These are phyloP conservation scores for Globisporangium rhizosaccharum DNA, from an alignment of 352 stramenopile species.

Conservation along the genomic window DNA sequence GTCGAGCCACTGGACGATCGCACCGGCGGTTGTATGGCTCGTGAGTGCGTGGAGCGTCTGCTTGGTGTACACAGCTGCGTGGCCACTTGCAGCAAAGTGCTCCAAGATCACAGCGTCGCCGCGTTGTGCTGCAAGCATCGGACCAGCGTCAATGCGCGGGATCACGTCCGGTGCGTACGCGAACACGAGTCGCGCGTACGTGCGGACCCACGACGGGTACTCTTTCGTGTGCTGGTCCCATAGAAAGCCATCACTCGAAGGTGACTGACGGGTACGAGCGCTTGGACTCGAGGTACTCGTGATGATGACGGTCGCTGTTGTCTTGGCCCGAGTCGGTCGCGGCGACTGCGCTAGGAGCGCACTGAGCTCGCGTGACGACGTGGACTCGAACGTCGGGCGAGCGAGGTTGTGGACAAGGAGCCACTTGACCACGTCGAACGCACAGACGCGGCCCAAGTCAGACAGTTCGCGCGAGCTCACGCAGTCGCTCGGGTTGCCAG, in stretches of 20 bases:
- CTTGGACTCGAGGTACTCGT: background rate
- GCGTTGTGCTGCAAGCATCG: slow-evolving; percentile 28
- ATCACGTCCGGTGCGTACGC: slow-evolving; percentile 20
- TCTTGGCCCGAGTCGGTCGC: slow-evolving; percentile 7
- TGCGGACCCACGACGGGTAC: slow-evolving; percentile 20
- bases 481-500: slow-evolving; percentile 12
- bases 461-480: slow-evolving; percentile 24
- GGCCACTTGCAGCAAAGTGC: slow-evolving; percentile 16
- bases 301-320: slow-evolving; percentile 8
- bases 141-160: slow-evolving; percentile 21
- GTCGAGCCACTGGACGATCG: slow-evolving; percentile 26
- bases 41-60: slow-evolving; percentile 27
- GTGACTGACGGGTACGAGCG: background rate
- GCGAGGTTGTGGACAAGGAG: slow-evolving; percentile 17
- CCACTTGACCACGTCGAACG: slow-evolving; percentile 30
- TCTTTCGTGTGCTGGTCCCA: slow-evolving; percentile 29
- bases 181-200: slow-evolving; percentile 18
- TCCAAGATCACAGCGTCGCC: slow-evolving; percentile 23
- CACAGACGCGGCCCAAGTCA: slow-evolving; percentile 10
- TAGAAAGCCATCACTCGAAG: slow-evolving; percentile 9
- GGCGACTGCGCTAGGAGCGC: slow-evolving; percentile 7
- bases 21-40: slow-evolving; percentile 26
- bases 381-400: slow-evolving; percentile 9
- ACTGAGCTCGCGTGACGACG: background rate
- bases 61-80: slow-evolving; percentile 28